phyloP scores from a whole-genome alignment of 345 rosid species.

The Dimocarpus longan region DNA sequence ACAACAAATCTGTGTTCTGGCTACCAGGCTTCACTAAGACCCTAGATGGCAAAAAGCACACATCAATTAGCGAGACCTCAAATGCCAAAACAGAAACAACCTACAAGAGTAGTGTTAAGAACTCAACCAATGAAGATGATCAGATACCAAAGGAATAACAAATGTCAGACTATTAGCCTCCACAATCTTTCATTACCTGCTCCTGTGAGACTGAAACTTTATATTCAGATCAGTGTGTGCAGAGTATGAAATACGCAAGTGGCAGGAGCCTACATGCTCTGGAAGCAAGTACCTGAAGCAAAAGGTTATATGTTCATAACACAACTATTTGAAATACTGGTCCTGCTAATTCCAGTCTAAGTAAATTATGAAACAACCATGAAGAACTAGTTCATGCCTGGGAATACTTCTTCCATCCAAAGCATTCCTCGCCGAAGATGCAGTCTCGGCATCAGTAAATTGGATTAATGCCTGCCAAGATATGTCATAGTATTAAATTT shows the following conservation, averaged over 20 bases:
- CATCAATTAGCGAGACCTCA: conserved; percentile 40
- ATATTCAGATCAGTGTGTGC: conserved; percentile 96
- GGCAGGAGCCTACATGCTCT: conserved; percentile 68
- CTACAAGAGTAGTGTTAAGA: neutral
- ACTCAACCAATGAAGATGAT: conserved; percentile 19
- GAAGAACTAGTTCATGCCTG: conserved; percentile 37
- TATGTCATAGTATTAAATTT: conserved; percentile 20
- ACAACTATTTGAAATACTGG: neutral
- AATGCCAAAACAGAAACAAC: conserved; percentile 18
- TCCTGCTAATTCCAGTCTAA: neutral
- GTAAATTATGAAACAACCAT: neutral
- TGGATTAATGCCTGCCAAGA: conserved; percentile 84
- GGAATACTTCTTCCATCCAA: conserved; percentile 99
- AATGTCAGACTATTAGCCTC: neutral
- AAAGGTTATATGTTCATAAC: conserved; percentile 16
- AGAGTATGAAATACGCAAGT: conserved; percentile 88
- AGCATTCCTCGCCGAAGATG: conserved; percentile 76
- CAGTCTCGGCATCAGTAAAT: conserved; percentile 86
- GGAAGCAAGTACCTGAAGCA: conserved; percentile 84
- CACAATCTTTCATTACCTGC: conserved; percentile 62
- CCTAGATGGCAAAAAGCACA: conserved; percentile 52
- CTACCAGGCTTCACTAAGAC: conserved; percentile 58
- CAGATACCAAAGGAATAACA: conserved; percentile 11
- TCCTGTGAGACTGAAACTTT: conserved; percentile 97
- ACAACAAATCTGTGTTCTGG: conserved; percentile 48